Conservation (phyloP, 2,329 filamentous ascomycete species). For the Alternaria sp. region DNA sequence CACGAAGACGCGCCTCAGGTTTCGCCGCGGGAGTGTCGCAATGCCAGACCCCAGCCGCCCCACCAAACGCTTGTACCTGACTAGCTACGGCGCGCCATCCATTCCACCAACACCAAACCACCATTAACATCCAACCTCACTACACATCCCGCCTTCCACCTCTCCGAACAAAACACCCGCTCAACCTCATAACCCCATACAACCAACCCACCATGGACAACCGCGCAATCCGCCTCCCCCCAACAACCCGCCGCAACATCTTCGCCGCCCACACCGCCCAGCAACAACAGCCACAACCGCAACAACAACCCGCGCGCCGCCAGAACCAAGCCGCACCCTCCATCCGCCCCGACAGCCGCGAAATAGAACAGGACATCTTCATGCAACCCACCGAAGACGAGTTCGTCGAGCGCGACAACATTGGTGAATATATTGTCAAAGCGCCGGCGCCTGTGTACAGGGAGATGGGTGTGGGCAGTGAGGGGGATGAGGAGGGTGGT, state of each 20-base stretch:
- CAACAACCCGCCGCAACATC: constrained; percentile 37
- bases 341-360: constrained; percentile 26
- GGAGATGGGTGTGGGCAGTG: constrained; percentile 30
- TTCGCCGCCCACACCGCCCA: constrained; percentile 30
- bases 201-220: constrained; percentile 10
- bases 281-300: constrained; percentile 17
- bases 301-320: constrained; percentile 21
- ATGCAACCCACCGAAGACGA: constrained; percentile 44
- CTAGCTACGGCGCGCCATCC: constrained; percentile 15
- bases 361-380: constrained; percentile 22
- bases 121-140: constrained; percentile 5
- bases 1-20: neutral
- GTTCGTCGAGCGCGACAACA: constrained; percentile 57
- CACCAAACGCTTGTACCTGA: constrained; percentile 11
- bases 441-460: constrained; percentile 34
- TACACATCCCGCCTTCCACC: neutral
- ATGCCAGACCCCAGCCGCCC: neutral
- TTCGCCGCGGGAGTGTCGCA: constrained; percentile 3
- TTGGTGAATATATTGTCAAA: constrained; percentile 55
- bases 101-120: neutral
- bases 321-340: constrained; percentile 27
- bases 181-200: neutral
- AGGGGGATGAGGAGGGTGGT: constrained; percentile 43
- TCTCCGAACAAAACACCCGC: neutral
- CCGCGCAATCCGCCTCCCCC: constrained; percentile 36